These are phyloP conservation scores for Kwoniella heveanensis DNA, from an alignment of 768 basidiomycete genomes.

Conservation along the genomic window DNA sequence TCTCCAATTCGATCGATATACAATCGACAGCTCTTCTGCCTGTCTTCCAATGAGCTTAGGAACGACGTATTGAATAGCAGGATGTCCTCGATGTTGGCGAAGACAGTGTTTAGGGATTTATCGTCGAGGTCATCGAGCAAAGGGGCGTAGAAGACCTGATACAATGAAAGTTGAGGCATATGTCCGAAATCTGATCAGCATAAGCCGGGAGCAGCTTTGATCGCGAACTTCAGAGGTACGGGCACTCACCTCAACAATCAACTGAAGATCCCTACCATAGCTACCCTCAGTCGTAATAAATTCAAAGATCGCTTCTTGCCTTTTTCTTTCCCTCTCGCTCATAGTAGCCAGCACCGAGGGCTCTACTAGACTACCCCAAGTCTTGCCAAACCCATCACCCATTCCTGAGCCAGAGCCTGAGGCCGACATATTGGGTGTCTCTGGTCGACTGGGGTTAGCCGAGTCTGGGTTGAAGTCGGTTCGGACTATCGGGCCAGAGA, in stretches of 20 bases:
- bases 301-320: constrained; percentile 96
- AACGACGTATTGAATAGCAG: constrained; percentile 84
- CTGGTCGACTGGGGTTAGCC: constrained; percentile 7
- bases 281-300: constrained; percentile 85
- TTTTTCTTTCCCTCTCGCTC: constrained; percentile 72
- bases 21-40: constrained; percentile 86
- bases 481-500: constrained; percentile 62
- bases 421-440: neutral
- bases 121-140: constrained; percentile 68
- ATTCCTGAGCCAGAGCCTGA: neutral
- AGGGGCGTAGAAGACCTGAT: constrained; percentile 79
- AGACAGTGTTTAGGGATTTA: constrained; percentile 78
- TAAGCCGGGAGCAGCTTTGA: too few species aligned
- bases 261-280: constrained; percentile 87
- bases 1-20: constrained; percentile 90
- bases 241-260: constrained; percentile 76
- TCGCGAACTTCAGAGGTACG: neutral
- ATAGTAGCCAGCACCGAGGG: constrained; percentile 79
- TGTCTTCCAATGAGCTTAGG: constrained; percentile 82
- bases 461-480: constrained; percentile 1
- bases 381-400: constrained; percentile 59
- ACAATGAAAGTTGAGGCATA: too few species aligned
- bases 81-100: constrained; percentile 91
- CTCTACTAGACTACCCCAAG: constrained; percentile 92
- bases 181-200: too few species aligned